Conservation (phyloP, 2,329 filamentous ascomycete species). For the Hypoxylon sp. region DNA sequence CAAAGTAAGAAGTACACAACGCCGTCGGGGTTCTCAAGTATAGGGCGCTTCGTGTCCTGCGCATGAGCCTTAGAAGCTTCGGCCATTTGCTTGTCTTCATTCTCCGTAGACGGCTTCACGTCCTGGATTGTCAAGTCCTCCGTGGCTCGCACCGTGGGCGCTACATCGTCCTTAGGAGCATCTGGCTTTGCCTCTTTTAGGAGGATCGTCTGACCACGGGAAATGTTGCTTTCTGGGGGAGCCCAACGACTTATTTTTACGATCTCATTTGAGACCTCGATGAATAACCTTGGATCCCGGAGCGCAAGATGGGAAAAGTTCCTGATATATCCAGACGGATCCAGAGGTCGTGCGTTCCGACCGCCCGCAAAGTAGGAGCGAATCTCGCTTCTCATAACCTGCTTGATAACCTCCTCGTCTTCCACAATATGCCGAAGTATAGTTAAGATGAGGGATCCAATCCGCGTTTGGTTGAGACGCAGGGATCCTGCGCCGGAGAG, state of each 20-base stretch:
- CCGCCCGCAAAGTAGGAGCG: conserved; percentile 74
- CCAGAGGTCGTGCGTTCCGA: conserved; percentile 64
- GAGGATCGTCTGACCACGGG: conserved; percentile 49
- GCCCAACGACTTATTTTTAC: conserved; percentile 74
- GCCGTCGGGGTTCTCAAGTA: conserved; percentile 91
- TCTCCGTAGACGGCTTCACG: conserved; percentile 68
- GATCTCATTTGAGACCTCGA: conserved; percentile 86
- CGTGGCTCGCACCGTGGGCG: conserved; percentile 56
- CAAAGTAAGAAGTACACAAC: conserved; percentile 95
- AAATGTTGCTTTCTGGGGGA: conserved; percentile 47
- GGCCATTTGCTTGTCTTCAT: conserved; percentile 65
- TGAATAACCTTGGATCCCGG: conserved; percentile 84
- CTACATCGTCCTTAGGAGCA: conserved; percentile 51
- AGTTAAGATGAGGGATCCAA: conserved; percentile 75
- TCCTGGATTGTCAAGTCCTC: conserved; percentile 59
- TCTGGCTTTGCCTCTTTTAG: conserved; percentile 52
- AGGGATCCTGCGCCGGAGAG: conserved; percentile 81
- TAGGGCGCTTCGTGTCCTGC: conserved; percentile 78
- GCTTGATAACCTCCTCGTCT: conserved; percentile 88
- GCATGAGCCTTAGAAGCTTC: conserved; percentile 69
- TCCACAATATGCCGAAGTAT: conserved; percentile 93
- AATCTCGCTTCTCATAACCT: conserved; percentile 93
- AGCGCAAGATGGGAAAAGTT: conserved; percentile 81
- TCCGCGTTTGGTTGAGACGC: conserved; percentile 67
- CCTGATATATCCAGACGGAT: conserved; percentile 77